phyloP scores from a whole-genome alignment of 768 basidiomycete genomes.

The Lactarius hengduanensis region DNA sequence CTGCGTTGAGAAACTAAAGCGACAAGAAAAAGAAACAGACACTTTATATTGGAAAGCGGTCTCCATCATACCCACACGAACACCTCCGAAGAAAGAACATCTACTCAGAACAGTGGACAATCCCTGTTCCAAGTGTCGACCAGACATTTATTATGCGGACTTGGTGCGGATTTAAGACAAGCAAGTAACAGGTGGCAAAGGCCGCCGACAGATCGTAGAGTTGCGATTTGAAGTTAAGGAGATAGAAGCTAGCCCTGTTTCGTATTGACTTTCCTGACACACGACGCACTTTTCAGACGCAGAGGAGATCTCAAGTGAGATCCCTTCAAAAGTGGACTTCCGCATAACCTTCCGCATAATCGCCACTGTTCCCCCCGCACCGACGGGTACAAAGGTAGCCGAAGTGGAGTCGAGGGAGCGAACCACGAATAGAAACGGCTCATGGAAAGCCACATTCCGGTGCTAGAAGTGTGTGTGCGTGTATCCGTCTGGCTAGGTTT shows the following conservation, averaged over 20 bases:
- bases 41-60: background rate
- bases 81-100: background rate
- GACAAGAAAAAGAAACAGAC: background rate
- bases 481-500: background rate
- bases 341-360: conserved; percentile 12
- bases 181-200: background rate
- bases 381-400: background rate
- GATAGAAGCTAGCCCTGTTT: background rate
- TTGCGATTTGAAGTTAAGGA: background rate
- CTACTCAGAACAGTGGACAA: background rate
- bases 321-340: background rate
- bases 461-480: background rate
- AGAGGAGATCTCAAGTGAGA: background rate
- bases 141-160: background rate
- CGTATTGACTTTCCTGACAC: background rate
- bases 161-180: conserved; percentile 3
- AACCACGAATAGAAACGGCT: background rate
- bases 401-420: background rate
- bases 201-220: background rate
- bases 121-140: background rate
- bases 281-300: background rate
- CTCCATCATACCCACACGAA: background rate
- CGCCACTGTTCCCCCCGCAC: background rate
- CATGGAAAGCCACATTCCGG: background rate
- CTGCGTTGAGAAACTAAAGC: background rate